phyloP scores from a whole-genome alignment of 1,284 basidiomycete species.

The Lentinus polychrous region DNA sequence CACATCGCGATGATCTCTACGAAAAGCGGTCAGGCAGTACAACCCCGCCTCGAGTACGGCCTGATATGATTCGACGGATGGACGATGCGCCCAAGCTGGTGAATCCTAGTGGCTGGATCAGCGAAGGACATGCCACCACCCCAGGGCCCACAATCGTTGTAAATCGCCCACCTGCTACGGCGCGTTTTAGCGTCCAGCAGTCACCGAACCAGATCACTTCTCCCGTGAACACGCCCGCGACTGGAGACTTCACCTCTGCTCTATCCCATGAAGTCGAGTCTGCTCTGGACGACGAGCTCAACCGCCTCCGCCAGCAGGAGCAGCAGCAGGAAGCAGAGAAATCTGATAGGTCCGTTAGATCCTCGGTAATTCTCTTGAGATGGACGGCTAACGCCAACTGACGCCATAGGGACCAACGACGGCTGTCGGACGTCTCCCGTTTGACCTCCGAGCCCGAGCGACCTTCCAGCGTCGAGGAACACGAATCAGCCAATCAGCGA shows the following conservation, averaged over 20 bases:
- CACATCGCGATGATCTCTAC: constrained; percentile 10
- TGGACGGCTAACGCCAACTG: too few species aligned
- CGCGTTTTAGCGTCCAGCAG: too few species aligned
- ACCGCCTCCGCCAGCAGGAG: not conserved
- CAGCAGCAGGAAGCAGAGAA: not conserved
- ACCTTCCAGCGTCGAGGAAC: not conserved
- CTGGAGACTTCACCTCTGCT: not conserved
- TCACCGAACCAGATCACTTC: too few species aligned
- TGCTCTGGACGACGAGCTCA: constrained; percentile 6
- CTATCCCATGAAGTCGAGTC: constrained; percentile 4
- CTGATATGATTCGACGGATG: constrained; percentile 84
- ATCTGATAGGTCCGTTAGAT: not conserved
- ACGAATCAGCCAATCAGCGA: not conserved
- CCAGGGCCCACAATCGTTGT: too few species aligned
- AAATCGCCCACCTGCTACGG: too few species aligned
- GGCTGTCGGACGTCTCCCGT: too few species aligned
- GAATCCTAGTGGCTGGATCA: constrained; percentile 75
- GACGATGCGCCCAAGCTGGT: constrained; percentile 76
- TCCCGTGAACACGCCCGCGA: too few species aligned
- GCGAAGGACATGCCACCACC: constrained; percentile 30
- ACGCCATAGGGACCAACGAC: too few species aligned
- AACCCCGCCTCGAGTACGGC: constrained; percentile 33
- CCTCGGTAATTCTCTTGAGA: too few species aligned
- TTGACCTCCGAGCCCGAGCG: too few species aligned
- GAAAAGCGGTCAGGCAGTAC: constrained; percentile 12